These are phyloP conservation scores for Phyllosticta citriasiana DNA, from an alignment of 2,329 filamentous ascomycete species.

Conservation along the genomic window DNA sequence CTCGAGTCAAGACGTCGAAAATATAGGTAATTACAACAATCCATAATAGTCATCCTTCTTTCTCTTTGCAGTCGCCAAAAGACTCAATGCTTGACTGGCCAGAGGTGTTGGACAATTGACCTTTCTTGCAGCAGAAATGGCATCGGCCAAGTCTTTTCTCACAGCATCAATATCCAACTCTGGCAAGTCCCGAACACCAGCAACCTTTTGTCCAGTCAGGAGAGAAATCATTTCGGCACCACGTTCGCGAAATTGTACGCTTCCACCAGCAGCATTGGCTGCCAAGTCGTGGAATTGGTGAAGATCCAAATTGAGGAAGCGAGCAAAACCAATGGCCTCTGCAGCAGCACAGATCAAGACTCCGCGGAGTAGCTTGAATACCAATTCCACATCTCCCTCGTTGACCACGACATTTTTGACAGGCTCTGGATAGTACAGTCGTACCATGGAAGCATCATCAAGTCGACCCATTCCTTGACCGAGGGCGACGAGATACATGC, in stretches of 20 bases:
- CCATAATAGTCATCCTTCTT: conserved; percentile 1
- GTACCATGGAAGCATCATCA: conserved; percentile 48
- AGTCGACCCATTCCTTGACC: conserved; percentile 46
- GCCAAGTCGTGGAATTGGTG: conserved; percentile 27
- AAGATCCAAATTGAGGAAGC: conserved; percentile 27
- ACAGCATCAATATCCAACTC: conserved; percentile 15
- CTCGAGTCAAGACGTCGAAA: conserved; percentile 5
- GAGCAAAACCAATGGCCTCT: conserved; percentile 28
- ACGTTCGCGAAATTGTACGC: conserved; percentile 23
- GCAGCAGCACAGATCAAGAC: conserved; percentile 28
- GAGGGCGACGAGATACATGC: conserved; percentile 52
- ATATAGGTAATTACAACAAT: not conserved
- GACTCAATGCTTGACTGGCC: conserved; percentile 23
- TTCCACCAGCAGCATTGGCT: conserved; percentile 28
- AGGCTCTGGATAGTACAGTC: conserved; percentile 38
- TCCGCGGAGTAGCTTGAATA: conserved; percentile 23
- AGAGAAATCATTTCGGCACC: conserved; percentile 24
- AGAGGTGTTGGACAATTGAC: conserved; percentile 26
- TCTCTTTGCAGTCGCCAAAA: conserved; percentile 13
- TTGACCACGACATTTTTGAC: conserved; percentile 22
- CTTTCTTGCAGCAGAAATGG: conserved; percentile 23
- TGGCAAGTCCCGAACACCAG: conserved; percentile 12
- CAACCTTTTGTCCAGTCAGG: conserved; percentile 19
- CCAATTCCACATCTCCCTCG: conserved; percentile 24
- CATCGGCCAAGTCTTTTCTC: conserved; percentile 19